These are phyloP conservation scores for Aspergillus latus DNA, from an alignment of 2,329 filamentous ascomycete genomes.

Conservation along the genomic window DNA sequence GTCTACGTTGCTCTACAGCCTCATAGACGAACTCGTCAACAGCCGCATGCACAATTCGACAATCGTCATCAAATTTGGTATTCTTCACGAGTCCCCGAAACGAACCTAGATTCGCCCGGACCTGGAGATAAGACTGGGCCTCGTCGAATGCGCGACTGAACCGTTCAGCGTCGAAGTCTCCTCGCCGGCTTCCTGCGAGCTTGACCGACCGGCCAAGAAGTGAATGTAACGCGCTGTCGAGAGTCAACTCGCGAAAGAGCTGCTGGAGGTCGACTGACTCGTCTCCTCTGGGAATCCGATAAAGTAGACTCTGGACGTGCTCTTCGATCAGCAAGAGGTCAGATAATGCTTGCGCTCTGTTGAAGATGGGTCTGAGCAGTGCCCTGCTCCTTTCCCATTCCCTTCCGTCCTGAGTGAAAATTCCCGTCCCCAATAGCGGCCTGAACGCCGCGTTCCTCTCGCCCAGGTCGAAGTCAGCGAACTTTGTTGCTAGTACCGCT, in stretches of 20 bases:
- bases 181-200: constrained; percentile 60
- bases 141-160: constrained; percentile 38
- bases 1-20: constrained; percentile 17
- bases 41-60: constrained; percentile 18
- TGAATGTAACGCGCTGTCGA: constrained; percentile 85
- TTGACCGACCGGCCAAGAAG: constrained; percentile 62
- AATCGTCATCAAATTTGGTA: constrained; percentile 15
- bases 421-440: constrained; percentile 44
- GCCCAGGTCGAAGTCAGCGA: constrained; percentile 79
- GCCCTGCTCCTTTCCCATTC: constrained; percentile 76
- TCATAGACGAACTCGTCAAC: constrained; percentile 24
- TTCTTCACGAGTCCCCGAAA: constrained; percentile 22
- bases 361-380: constrained; percentile 81
- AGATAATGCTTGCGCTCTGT: constrained; percentile 72
- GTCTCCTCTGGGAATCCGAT: constrained; percentile 46
- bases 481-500: constrained; percentile 79
- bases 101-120: constrained; percentile 21
- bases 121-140: constrained; percentile 29
- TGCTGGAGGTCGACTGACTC: constrained; percentile 67
- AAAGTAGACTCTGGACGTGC: constrained; percentile 67
- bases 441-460: constrained; percentile 61
- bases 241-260: constrained; percentile 76
- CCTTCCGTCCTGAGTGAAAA: constrained; percentile 69
- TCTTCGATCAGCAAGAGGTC: constrained; percentile 79
- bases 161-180: constrained; percentile 40